Conservation (phyloP, 2,329 filamentous ascomycete species). For the Dothistroma septosporum region DNA sequence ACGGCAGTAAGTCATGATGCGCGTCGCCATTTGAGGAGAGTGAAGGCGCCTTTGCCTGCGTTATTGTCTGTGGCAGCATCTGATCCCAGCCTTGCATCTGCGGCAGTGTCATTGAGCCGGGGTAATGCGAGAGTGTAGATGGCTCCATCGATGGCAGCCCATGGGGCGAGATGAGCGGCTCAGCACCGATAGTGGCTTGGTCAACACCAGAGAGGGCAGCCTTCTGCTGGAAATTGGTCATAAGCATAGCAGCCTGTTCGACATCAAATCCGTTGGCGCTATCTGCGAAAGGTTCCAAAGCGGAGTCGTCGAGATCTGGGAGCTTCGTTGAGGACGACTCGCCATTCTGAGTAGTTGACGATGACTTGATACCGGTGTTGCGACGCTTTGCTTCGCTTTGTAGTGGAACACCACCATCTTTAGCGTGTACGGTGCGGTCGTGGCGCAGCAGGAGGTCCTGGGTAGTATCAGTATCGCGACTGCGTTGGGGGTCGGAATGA, state of each 20-base stretch:
- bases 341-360: constrained; percentile 33
- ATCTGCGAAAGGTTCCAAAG: constrained; percentile 77
- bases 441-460: constrained; percentile 85
- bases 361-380: constrained; percentile 26
- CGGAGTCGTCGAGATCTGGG: constrained; percentile 76
- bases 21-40: constrained; percentile 51
- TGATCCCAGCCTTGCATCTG: constrained; percentile 83
- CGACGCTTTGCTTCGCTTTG: constrained; percentile 92
- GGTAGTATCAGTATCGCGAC: background rate
- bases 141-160: constrained; percentile 71
- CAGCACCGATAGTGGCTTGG: constrained; percentile 45
- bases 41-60: constrained; percentile 69
- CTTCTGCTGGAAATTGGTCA: constrained; percentile 97
- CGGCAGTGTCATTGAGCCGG: constrained; percentile 74
- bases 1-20: constrained; percentile 52
- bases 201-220: constrained; percentile 68
- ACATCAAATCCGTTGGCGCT: constrained; percentile 91
- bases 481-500: background rate
- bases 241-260: constrained; percentile 96
- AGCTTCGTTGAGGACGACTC: constrained; percentile 64
- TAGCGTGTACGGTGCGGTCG: constrained; percentile 96
- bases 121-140: constrained; percentile 59
- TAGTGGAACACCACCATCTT: constrained; percentile 89
- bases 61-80: constrained; percentile 67
- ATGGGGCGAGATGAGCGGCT: constrained; percentile 69